Conservation (phyloP, 768 basidiomycete genomes). For the Termitomyces sp. region DNA sequence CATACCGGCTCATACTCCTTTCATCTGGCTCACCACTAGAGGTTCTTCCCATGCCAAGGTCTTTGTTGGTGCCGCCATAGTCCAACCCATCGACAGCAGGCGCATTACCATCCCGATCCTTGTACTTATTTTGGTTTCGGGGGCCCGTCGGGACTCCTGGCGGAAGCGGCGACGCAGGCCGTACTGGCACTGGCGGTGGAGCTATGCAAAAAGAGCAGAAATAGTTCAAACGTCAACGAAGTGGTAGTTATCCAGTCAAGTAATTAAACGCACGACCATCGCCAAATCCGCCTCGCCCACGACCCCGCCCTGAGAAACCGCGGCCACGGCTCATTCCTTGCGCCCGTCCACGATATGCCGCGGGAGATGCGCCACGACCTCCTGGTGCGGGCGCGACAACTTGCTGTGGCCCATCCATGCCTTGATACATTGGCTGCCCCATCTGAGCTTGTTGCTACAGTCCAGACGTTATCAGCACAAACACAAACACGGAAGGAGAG, state of each 20-base stretch:
- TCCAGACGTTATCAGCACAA: slow-evolving; percentile 10
- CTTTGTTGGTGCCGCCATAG: slow-evolving; percentile 63
- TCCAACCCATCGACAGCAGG: slow-evolving; percentile 88
- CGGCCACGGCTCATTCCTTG: slow-evolving; percentile 40
- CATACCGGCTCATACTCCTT: slow-evolving; percentile 56
- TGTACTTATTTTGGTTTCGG: slow-evolving; percentile 86
- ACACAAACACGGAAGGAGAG: not conserved
- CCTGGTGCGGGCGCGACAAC: slow-evolving; percentile 43
- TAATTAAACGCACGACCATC: slow-evolving; percentile 27
- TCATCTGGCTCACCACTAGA: slow-evolving; percentile 70
- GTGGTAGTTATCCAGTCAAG: not conserved
- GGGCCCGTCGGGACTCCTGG: slow-evolving; percentile 88
- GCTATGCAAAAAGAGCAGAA: not conserved
- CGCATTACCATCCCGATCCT: slow-evolving; percentile 82
- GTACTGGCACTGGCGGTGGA: slow-evolving; percentile 52
- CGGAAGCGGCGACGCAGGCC: slow-evolving; percentile 82
- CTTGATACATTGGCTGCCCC: slow-evolving; percentile 67
- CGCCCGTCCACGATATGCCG: slow-evolving; percentile 27
- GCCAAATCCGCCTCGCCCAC: slow-evolving; percentile 42
- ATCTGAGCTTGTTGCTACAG: slow-evolving; percentile 57
- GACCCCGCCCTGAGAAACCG: slow-evolving; percentile 37
- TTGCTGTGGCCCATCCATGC: slow-evolving; percentile 47
- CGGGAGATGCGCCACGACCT: slow-evolving; percentile 33
- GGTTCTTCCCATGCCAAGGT: slow-evolving; percentile 41
- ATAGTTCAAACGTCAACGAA: slow-evolving; percentile 23